Base-by-base conservation (phyloP, 306 rosid species). In the Clitoria ternatea region DNA sequence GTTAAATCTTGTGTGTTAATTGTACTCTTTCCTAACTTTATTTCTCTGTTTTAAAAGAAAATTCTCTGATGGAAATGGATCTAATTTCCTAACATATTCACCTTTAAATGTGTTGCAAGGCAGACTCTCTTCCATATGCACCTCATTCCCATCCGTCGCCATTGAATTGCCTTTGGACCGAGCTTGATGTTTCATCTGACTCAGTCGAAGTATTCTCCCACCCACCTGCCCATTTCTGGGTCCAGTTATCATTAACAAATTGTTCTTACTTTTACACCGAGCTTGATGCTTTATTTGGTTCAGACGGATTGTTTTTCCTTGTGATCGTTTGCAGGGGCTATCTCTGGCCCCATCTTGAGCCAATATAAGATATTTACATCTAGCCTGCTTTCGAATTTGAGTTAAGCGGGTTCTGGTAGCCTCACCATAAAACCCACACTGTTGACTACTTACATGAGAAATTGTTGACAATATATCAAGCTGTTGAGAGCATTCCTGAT, bases 181-280 rank as follows among this genome's bases (percentile, higher is more conserved):
- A 69, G 80, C 84, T 80, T 6, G 74, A 61, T 37, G 74, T 55
- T 75, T 80, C 47, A 80, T 75, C 50, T 80, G 73, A 2, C 56
- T 62, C 27, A 80, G 26, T 20, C 84, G 77, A 23, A 63, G 43
- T 14, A 36, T 39, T 59, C 39, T 70, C 54, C 44, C 66, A 1
- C 8, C 62, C 14, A 13, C 65, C 14, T 27, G 69, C 61, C 56
- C 61, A 49, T 20, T 57, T 75, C 6, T 26, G 11, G 5, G 22
- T 15, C 15, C 36, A 4, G 6, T 19, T 12, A 40, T 53, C 62
- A 33, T 53, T 61, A 7, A 19, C 63, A 61, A 74, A 68, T 43
- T 11, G 23, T 39, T 70, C 40, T 47, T 56, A 52, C 70, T 62
- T 67, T 20, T 44, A 45, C 70, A 77, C 65, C 77, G 67, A 52